Evolutionary conservation across 73 alveolate species (phyloP).

Genomic region (Stentor coeruleus): DNA sequence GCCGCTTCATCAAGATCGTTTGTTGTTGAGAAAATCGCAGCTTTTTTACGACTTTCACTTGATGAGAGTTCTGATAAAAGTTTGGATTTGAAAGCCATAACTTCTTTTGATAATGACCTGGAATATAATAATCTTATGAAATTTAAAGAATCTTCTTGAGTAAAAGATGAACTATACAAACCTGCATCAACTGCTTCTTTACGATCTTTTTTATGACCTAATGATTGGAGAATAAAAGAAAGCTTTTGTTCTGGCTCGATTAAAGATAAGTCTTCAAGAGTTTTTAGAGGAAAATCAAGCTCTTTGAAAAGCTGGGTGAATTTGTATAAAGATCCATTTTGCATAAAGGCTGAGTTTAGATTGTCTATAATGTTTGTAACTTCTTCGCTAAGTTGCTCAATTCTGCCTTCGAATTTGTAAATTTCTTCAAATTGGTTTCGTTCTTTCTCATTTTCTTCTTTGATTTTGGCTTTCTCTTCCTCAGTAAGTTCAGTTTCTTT

Average conservation of each 20-base stretch:
- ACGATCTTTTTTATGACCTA: slow-evolving; percentile 9
- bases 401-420: neutral
- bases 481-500: neutral
- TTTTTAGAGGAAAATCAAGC: neutral
- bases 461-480: too few relatives aligned
- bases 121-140: neutral
- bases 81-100: neutral
- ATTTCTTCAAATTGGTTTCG: neutral
- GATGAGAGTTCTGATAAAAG: neutral
- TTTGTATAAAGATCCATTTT: neutral
- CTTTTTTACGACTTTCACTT: neutral
- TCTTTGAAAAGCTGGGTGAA: neutral
- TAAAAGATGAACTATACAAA: neutral
- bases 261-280: neutral
- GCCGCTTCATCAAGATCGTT: slow-evolving; percentile 10
- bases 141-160: neutral
- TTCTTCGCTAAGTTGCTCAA: neutral
- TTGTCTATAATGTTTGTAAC: neutral
- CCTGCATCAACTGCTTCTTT: neutral
- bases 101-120: neutral
- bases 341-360: neutral
- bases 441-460: too few relatives aligned
- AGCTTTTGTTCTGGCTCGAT: slow-evolving; percentile 6
- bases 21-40: neutral
- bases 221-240: neutral